Evolutionary conservation across 2,329 filamentous ascomycete genomes (phyloP), one percentile per base, ranked within the genome.

Genomic region (Aureobasidium sp.): DNA sequence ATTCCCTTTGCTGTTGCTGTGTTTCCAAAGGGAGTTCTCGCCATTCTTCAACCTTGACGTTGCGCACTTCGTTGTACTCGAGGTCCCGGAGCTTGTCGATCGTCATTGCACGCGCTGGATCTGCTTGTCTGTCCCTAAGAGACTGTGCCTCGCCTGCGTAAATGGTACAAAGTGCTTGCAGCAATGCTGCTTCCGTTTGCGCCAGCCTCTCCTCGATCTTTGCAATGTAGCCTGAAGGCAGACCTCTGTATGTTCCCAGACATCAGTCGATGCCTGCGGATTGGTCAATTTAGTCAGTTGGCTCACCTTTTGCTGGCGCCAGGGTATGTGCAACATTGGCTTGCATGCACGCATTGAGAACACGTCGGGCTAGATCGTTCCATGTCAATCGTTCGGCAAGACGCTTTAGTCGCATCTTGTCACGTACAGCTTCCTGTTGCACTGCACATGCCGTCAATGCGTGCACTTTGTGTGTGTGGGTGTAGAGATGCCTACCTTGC

Each of bases 11-110:
- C 3, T 49, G 45, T 3, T 25, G n/a, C 11, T n/a, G 3, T 2
- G n/a, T 38, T 4, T 38, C 45, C 11, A 49, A 8, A 1, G 45
- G 45, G 6, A 21, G 38, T 2, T 1, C 11, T 1, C 24, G 10
- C 45, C 45, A 49, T 4, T 49, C 34, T 21, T 49, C 45, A 6
- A 49, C 45, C 10, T 37, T 49, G 16, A 34, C 45, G 4, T 21
- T 29, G 2, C 45, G 16, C 2, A 37, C 16, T 21, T 49, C 45
- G 17, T 49, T 49, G 24, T 11, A 49, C 7, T 49, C 45, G 11
- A 37, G 34, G 6, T 47, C 44, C 4, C 22, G 22, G 7, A n/a
- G 22, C 19, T 10, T 19, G 6, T 27, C 44, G 6, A 2, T 29
- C 27, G n/a, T 3, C 3, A 11, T 11, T 5, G n/a, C 32, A 12